Base-by-base conservation (phyloP, 768 basidiomycete species). In the Leccinellum albellum region DNA sequence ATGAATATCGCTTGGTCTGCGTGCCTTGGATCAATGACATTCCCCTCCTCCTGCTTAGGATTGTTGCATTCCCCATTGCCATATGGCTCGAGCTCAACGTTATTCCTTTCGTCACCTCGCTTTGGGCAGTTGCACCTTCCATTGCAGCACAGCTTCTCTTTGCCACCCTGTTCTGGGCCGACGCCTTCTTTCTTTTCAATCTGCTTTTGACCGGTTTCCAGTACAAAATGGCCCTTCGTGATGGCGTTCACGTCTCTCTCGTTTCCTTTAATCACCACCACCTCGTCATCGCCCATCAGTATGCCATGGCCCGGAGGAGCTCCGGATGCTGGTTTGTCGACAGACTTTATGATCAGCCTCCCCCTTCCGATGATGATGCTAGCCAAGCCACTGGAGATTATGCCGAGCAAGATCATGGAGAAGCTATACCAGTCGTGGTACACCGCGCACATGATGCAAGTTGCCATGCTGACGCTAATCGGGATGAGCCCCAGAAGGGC, bases 331-430 rank as follows among this genome's bases (percentile, higher is more conserved):
- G 72, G 64, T 0, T 55, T 53, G n/a, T 15, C 21, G 31, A 61
- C 60, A 13, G 42, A 49, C 2, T 33, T 29, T 46, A 72, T 50
- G 17, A 55, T 31, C 3, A 71, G 61, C n/a, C n/a, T 58, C 29
- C 67, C 68, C 0, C 57, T 55, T 12, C 72, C 72, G 7, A 73
- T 66, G 47, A 64, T 47, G 6, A 48, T 8, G 57, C 67, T 66
- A 14, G 70, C 55, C 20, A 56, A 45, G n/a, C 72, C 74, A 33
- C 61, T 73, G 53, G 67, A 61, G 23, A 75, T 4, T 49, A 74
- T 69, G 2, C 74, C 72, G 17, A 72, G 42, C 2, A 73, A 51
- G 48, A 74, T 74, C 63, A 73, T 64, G 29, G 62, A 59, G 47
- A 70, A 70, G 42, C 65, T 60, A 40, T 42, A 69, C 73, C 73